phyloP scores from a whole-genome alignment of 371 early-diverging fungal genomes.

The Lichtheimia ornata region DNA sequence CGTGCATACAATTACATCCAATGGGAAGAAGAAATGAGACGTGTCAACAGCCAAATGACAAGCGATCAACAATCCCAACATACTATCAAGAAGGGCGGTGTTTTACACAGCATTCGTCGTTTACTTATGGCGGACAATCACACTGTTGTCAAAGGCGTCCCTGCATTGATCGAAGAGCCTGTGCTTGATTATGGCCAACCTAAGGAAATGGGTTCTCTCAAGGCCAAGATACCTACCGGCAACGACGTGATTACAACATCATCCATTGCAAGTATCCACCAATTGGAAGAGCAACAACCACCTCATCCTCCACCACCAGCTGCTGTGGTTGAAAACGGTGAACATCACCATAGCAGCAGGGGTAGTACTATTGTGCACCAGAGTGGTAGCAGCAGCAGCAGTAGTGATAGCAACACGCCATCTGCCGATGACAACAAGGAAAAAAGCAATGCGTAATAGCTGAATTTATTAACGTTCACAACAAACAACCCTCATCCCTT shows the following conservation, averaged over 20 bases:
- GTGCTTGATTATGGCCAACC: conserved; percentile 37
- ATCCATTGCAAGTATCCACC: not conserved
- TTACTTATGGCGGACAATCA: conserved; percentile 23
- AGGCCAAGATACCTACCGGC: conserved; percentile 11
- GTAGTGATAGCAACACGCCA: conserved; percentile 10
- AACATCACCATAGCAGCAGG: not conserved
- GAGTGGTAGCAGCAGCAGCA: not conserved
- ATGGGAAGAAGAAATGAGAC: conserved; percentile 33
- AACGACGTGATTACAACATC: conserved; percentile 8
- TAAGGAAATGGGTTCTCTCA: conserved; percentile 31
- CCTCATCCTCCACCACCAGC: not conserved
- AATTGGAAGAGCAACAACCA: not conserved
- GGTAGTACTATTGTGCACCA: not conserved
- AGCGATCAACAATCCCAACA: not conserved
- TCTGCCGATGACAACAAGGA: conserved; percentile 8
- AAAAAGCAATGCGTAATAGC: conserved; percentile 11
- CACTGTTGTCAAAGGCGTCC: conserved; percentile 35
- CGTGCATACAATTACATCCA: conserved; percentile 61
- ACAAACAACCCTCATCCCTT: not conserved
- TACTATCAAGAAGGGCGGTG: conserved; percentile 2
- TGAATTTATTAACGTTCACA: not conserved
- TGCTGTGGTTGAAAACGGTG: too few species aligned
- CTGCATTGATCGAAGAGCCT: conserved; percentile 41
- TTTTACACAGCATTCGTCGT: conserved; percentile 18
- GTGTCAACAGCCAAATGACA: conserved; percentile 1